Conservation (phyloP, 2,329 filamentous ascomycete genomes). For the Venturia carpophila region DNA sequence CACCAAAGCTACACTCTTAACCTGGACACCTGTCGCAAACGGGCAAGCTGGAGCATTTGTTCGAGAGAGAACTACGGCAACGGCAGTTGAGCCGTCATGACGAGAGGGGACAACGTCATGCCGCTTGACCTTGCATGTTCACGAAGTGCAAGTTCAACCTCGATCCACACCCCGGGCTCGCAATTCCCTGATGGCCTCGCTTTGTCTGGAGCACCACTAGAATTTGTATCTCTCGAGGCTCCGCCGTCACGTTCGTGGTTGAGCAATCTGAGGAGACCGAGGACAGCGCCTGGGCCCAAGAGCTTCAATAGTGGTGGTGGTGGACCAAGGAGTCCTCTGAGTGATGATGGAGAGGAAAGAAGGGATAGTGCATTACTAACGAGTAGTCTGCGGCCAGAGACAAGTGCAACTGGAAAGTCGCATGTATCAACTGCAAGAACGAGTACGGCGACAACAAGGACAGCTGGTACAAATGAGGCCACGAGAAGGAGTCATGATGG, state of each 20-base stretch:
- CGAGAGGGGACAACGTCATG: not conserved
- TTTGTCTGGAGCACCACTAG: not conserved
- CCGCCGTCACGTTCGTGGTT: slow-evolving; percentile 11
- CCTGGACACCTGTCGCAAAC: not conserved
- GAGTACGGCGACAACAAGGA: slow-evolving; percentile 1
- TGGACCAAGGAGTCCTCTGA: slow-evolving; percentile 3
- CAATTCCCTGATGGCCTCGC: not conserved
- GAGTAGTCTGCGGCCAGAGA: not conserved
- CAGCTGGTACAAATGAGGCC: not conserved
- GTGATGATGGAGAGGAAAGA: slow-evolving; percentile 7
- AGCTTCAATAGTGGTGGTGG: not conserved
- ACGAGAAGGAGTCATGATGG: not conserved
- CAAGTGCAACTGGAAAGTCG: not conserved
- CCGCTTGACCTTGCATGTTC: not conserved
- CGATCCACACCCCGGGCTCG: not conserved
- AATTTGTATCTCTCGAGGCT: slow-evolving; percentile 1
- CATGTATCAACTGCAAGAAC: not conserved
- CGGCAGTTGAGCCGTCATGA: not conserved
- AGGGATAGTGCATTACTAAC: slow-evolving; percentile 13
- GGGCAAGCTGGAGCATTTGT: not conserved
- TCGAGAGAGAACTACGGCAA: not conserved
- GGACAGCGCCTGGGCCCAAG: slow-evolving; percentile 12
- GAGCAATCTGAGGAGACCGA: slow-evolving; percentile 15
- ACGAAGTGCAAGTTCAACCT: not conserved
- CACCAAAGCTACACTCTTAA: not conserved